Evolutionary conservation across 2,329 filamentous ascomycete genomes (phyloP).

Genomic region (Colletotrichum camelliae): DNA sequence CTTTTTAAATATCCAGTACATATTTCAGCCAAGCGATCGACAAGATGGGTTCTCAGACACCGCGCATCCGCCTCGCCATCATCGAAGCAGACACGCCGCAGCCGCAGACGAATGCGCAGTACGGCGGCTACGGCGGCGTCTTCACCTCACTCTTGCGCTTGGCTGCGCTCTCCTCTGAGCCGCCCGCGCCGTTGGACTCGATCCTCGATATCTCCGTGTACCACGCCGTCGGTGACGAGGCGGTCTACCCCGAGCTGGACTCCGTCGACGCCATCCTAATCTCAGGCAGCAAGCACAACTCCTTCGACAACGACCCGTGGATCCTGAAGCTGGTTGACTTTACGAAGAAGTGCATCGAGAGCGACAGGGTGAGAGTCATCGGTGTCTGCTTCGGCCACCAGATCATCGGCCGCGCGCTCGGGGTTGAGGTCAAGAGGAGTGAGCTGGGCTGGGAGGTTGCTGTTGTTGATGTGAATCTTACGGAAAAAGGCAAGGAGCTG

Average conservation of each 20-base stretch:
- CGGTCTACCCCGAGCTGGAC: conserved; percentile 74
- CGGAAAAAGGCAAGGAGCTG: conserved; percentile 71
- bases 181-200: conserved; percentile 43
- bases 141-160: conserved; percentile 66
- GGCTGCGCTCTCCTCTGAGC: conserved; percentile 53
- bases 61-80: conserved; percentile 79
- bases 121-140: conserved; percentile 75
- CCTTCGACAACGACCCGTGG: conserved; percentile 78
- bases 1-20: not conserved
- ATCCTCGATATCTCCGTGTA: conserved; percentile 67
- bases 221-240: conserved; percentile 71
- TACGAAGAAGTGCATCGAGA: conserved; percentile 61
- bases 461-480: conserved; percentile 73
- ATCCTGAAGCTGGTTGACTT: conserved; percentile 77
- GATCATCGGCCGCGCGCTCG: conserved; percentile 78
- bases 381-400: conserved; percentile 91
- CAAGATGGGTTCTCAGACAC: conserved; percentile 24
- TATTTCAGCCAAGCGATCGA: not conserved
- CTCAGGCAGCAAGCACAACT: conserved; percentile 76
- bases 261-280: conserved; percentile 83
- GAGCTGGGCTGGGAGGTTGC: conserved; percentile 82
- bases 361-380: conserved; percentile 71
- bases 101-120: conserved; percentile 65
- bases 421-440: conserved; percentile 69
- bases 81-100: conserved; percentile 87